These are phyloP conservation scores for Chenopodium formosanum DNA, from an alignment of 148 eudicot genomes.

Conservation along the genomic window DNA sequence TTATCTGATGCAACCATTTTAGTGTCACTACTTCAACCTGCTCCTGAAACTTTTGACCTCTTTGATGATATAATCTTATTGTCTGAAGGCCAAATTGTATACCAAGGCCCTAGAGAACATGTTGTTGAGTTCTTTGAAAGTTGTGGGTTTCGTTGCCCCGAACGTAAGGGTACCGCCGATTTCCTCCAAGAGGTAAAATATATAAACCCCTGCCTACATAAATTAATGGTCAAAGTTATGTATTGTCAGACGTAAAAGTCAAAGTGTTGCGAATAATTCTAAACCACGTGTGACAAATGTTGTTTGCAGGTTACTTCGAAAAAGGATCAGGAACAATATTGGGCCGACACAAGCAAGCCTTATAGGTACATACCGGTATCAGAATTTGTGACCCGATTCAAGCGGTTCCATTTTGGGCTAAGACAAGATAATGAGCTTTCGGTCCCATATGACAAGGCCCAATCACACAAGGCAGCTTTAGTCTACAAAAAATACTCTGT, in stretches of 20 bases:
- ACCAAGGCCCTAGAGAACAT: slow-evolving; percentile 75
- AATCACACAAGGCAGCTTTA: slow-evolving; percentile 61
- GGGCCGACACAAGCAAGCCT: slow-evolving; percentile 51
- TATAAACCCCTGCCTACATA: not conserved
- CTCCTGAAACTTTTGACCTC: slow-evolving; percentile 86
- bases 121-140: slow-evolving; percentile 69
- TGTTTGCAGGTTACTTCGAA: slow-evolving; percentile 60
- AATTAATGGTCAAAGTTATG: not conserved
- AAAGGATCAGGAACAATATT: slow-evolving; percentile 78
- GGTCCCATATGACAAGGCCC: slow-evolving; percentile 53
- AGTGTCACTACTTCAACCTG: slow-evolving; percentile 83
- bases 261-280: no score
- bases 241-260: no score
- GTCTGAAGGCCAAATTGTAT: slow-evolving; percentile 85
- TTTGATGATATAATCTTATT: slow-evolving; percentile 74
- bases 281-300: not conserved
- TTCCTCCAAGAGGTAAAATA: slow-evolving; percentile 78
- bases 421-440: slow-evolving; percentile 67
- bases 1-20: slow-evolving; percentile 64
- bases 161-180: slow-evolving; percentile 81
- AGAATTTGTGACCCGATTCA: slow-evolving; percentile 55
- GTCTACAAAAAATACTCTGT: slow-evolving; percentile 51
- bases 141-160: slow-evolving; percentile 78
- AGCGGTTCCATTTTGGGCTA: slow-evolving; percentile 68
- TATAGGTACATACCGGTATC: slow-evolving; percentile 56